Base-by-base conservation (phyloP, 495 filamentous ascomycete genomes). In the Xylaria palmicola region DNA sequence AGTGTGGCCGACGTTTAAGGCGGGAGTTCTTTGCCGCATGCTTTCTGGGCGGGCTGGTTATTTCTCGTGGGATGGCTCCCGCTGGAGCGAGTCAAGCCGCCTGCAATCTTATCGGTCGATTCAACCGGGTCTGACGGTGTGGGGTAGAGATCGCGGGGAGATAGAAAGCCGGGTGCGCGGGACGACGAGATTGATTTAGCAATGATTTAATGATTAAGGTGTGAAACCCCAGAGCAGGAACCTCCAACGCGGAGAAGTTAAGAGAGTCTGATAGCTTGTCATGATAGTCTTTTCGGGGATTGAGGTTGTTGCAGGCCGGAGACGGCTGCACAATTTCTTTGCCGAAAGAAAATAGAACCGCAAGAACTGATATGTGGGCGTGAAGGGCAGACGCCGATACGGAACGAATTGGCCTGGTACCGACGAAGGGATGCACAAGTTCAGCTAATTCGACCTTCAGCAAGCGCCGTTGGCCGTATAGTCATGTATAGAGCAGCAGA, bases 191-290 rank as follows among this genome's bases (percentile, higher is more conserved):
- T 55, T 27, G 63, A 66, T 52, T 62, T 52, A 53, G 70, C 43
- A 50, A 26, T 40, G 60, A 64, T 80, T 74, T 30, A 50, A 26
- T 40, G 60, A 64, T 80, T 74, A 81, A 68, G 75, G 77, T 48
- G 75, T 78, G 65, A 77, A 70, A 53, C 77, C 76, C 76, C 76
- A 75, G 72, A 76, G 72, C 73, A 77, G 67, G 64, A 80, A 77
- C 72, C 81, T 84, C 81, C 81, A 78, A 67, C 75, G 72, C 74
- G 80, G 81, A 81, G 79, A 82, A 71, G 70, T 73, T 72, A 80
- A 71, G 65, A 75, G 75, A 60, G 73, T 74, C 73, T 72, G 77
- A 74, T 79, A 77, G 77, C 76, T 76, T 73, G 76, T 83, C 81
- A 84, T 84, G 81, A 83, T 84, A 82, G 68, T 75, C 66, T 73